phyloP scores from a whole-genome alignment of 1,284 basidiomycete species.

The Pholiota adiposa region DNA sequence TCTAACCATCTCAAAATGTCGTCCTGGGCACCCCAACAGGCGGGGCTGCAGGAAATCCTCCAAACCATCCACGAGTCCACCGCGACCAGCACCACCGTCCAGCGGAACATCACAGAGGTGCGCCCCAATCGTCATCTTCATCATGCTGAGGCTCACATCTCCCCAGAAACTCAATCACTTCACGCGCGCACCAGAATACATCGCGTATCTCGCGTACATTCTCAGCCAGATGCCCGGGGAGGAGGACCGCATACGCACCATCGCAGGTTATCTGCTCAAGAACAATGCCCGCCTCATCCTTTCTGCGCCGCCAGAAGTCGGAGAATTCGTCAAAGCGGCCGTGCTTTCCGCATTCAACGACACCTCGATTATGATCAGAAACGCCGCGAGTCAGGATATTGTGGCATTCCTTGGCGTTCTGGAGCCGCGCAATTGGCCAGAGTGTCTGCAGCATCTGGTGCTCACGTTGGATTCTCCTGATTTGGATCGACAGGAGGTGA shows the following conservation, averaged over 20 bases:
- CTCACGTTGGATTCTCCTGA: slow-evolving; percentile 77
- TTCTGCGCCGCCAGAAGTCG: slow-evolving; percentile 66
- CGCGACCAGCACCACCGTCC: slow-evolving; percentile 71
- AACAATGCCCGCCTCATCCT: slow-evolving; percentile 86
- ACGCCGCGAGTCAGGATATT: slow-evolving; percentile 90
- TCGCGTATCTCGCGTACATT: slow-evolving; percentile 96
- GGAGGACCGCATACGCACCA: slow-evolving; percentile 90
- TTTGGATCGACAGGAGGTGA: slow-evolving; percentile 82
- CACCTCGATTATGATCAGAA: slow-evolving; percentile 82
- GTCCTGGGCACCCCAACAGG: slow-evolving; percentile 75
- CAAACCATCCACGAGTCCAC: slow-evolving; percentile 87
- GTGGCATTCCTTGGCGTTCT: slow-evolving; percentile 85
- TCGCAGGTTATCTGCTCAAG: slow-evolving; percentile 97
- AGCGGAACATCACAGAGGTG: slow-evolving; percentile 79
- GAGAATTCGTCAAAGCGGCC: slow-evolving; percentile 82
- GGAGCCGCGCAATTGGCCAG: slow-evolving; percentile 91
- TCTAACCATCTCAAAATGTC: slow-evolving; percentile 41
- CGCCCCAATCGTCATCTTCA: slow-evolving; percentile 30
- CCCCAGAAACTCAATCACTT: slow-evolving; percentile 87
- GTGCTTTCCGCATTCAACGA: slow-evolving; percentile 85
- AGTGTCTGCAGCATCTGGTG: slow-evolving; percentile 86
- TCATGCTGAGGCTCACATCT: slow-evolving; percentile 19
- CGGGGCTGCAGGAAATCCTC: slow-evolving; percentile 83
- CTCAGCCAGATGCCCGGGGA: slow-evolving; percentile 82
- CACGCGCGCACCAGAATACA: slow-evolving; percentile 90